Conservation (phyloP, 2,329 filamentous ascomycete species). For the Fusarium agapanthi region DNA sequence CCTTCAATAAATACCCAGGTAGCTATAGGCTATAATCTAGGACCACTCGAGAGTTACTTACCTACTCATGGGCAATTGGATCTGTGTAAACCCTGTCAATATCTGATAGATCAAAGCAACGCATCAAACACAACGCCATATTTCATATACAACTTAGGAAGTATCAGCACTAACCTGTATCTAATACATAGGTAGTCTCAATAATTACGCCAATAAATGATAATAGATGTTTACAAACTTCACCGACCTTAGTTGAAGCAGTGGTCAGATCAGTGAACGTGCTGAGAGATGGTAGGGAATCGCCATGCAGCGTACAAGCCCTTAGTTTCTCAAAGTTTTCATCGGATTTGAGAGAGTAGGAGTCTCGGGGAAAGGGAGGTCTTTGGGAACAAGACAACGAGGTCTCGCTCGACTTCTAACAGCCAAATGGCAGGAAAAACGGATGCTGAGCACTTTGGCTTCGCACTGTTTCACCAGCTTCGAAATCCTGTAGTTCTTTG, state of each 20-base stretch:
- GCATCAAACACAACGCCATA: not conserved
- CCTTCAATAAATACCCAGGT: not conserved
- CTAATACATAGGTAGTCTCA: not conserved
- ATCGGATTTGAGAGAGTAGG: constrained; percentile 57
- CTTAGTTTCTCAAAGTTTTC: constrained; percentile 58
- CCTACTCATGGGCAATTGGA: not conserved
- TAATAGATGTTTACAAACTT: not conserved
- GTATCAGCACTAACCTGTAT: not conserved
- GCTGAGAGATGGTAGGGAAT: constrained; percentile 2
- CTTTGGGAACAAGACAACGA: constrained; percentile 44
- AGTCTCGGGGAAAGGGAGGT: constrained; percentile 64
- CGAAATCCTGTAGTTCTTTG: not conserved
- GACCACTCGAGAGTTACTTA: not conserved
- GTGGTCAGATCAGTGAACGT: not conserved
- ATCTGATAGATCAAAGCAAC: not conserved
- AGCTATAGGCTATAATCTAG: not conserved
- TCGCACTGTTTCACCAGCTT: not conserved
- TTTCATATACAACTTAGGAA: not conserved
- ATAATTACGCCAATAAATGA: not conserved
- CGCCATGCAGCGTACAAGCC: constrained; percentile 61
- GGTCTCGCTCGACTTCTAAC: not conserved
- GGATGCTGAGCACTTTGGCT: not conserved
- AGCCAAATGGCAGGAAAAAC: not conserved
- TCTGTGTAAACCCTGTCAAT: not conserved
- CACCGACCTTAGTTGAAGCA: not conserved